Evolutionary conservation across 768 basidiomycete species (phyloP).

Genomic region (Tulasnella sp.): DNA sequence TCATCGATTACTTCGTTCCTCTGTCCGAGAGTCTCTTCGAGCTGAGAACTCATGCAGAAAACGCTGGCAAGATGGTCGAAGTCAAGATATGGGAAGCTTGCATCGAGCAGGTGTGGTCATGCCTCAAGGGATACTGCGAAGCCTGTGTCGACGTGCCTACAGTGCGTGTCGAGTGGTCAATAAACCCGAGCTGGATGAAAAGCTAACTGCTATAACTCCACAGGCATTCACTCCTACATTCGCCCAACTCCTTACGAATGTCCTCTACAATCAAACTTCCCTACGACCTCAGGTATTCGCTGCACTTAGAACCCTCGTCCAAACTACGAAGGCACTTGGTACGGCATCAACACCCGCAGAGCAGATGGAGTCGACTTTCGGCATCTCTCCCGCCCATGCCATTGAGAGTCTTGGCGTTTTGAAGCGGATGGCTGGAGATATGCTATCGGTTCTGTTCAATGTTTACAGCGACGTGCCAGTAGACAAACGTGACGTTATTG

Average conservation of each 20-base stretch:
- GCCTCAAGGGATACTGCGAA: constrained; percentile 84
- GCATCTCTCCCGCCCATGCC: constrained; percentile 49
- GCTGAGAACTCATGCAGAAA: constrained; percentile 66
- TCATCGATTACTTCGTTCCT: constrained; percentile 83
- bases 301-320: constrained; percentile 69
- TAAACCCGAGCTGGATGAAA: background rate
- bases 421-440: constrained; percentile 71
- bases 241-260: constrained; percentile 80
- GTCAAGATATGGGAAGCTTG: constrained; percentile 94
- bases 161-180: constrained; percentile 33
- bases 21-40: constrained; percentile 90
- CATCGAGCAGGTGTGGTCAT: constrained; percentile 87
- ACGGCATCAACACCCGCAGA: constrained; percentile 30
- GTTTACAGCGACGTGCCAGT: constrained; percentile 80
- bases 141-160: constrained; percentile 60
- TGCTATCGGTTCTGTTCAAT: constrained; percentile 93
- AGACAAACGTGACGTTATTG: constrained; percentile 63
- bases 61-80: constrained; percentile 51
- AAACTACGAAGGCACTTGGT: constrained; percentile 55
- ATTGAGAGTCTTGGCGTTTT: constrained; percentile 58
- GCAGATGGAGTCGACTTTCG: constrained; percentile 30
- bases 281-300: constrained; percentile 74
- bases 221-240: constrained; percentile 68
- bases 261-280: constrained; percentile 81
- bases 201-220: background rate